Percentiles rank a stretch among this genome's conserved stretches.
Conservation (phyloP, 352 stramenopile species). For the Phytophthora pisi region DNA sequence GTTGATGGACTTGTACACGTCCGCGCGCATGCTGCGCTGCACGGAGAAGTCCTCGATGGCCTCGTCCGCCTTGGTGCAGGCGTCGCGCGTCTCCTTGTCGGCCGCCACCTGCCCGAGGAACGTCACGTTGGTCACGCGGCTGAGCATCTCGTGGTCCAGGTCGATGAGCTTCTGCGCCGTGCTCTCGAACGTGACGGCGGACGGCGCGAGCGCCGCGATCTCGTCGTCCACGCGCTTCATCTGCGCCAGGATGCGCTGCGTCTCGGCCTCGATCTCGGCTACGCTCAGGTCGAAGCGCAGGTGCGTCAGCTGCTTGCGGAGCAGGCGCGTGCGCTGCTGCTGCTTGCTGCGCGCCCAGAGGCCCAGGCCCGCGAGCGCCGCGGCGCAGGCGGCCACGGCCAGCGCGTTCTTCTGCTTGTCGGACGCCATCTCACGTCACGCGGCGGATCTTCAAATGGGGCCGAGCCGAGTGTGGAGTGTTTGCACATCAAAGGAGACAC, state of each 20-base stretch:
- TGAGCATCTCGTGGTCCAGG: slow-evolving; percentile 86
- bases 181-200: slow-evolving; percentile 61
- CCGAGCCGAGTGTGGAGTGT: background rate
- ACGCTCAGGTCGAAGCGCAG: slow-evolving; percentile 80
- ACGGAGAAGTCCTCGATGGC: slow-evolving; percentile 79
- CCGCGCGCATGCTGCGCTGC: slow-evolving; percentile 79
- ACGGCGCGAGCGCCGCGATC: slow-evolving; percentile 52
- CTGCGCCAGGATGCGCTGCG: slow-evolving; percentile 60
- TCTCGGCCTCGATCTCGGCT: slow-evolving; percentile 74
- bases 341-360: slow-evolving; percentile 60
- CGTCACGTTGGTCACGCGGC: slow-evolving; percentile 81
- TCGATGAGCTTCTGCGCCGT: slow-evolving; percentile 83
- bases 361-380: slow-evolving; percentile 52
- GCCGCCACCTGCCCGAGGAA: slow-evolving; percentile 84
- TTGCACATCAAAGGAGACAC: background rate
- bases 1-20: slow-evolving; percentile 84
- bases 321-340: slow-evolving; percentile 41
- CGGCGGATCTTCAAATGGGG: slow-evolving; percentile 28
- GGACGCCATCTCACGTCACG: slow-evolving; percentile 23
- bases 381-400: slow-evolving; percentile 52
- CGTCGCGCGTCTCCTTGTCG: slow-evolving; percentile 73
- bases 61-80: slow-evolving; percentile 82
- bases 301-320: slow-evolving; percentile 63
- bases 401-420: slow-evolving; percentile 73
- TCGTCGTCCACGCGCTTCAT: slow-evolving; percentile 81